phyloP scores from a whole-genome alignment of 2,329 filamentous ascomycete species.

The Cladosporium sp. region DNA sequence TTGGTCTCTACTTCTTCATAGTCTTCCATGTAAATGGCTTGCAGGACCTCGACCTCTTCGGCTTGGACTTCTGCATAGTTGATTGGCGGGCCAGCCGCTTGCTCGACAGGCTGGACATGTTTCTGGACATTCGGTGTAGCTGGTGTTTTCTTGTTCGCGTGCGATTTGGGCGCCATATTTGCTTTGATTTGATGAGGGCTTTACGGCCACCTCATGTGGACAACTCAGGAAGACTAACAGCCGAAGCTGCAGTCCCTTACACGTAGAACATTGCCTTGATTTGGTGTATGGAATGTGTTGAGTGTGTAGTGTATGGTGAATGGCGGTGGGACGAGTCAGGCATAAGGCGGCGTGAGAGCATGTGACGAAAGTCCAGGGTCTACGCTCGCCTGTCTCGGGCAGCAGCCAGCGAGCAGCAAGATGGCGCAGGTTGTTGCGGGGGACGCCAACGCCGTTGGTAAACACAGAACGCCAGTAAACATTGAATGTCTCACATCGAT shows the following conservation, averaged over 20 bases:
- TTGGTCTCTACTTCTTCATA: conserved; percentile 72
- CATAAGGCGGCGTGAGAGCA: conserved; percentile 6
- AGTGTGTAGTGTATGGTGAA: conserved; percentile 14
- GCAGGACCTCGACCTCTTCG: conserved; percentile 81
- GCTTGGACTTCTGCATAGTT: conserved; percentile 83
- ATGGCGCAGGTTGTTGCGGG: background rate
- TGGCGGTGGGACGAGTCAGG: conserved; percentile 24
- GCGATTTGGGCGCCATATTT: conserved; percentile 51
- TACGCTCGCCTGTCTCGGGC: background rate
- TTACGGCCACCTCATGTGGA: conserved; percentile 20
- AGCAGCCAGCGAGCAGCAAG: background rate
- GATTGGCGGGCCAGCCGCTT: conserved; percentile 40
- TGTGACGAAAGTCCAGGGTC: conserved; percentile 6
- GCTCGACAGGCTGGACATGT: conserved; percentile 16
- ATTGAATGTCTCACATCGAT: background rate
- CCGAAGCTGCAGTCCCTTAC: conserved; percentile 47
- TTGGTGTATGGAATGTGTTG: background rate
- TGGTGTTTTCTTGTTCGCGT: conserved; percentile 35
- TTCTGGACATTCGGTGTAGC: conserved; percentile 21
- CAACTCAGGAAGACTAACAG: conserved; percentile 41
- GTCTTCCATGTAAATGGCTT: conserved; percentile 88
- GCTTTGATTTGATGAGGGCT: conserved; percentile 15
- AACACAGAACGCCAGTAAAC: conserved; percentile 9
- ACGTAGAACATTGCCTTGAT: conserved; percentile 36
- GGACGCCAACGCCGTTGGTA: background rate